A percentile compares a stretch with the other conserved stretches of the same genome.
Evolutionary conservation across 2,329 filamentous ascomycete genomes (phyloP).

Genomic region (Trichoderma sp.): DNA sequence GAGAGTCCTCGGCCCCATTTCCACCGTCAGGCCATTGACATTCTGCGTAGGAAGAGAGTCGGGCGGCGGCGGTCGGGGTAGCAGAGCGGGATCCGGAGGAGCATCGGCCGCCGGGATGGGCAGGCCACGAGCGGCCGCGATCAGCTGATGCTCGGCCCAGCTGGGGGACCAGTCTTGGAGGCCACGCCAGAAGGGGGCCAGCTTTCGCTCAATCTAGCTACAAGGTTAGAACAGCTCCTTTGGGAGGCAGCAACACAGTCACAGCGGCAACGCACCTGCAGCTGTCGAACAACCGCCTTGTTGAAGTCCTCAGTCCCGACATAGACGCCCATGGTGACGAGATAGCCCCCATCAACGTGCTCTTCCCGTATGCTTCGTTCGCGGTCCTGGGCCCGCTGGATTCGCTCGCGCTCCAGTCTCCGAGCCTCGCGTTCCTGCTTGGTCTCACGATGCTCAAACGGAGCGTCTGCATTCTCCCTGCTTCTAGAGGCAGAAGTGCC

Average conservation of each 20-base stretch:
- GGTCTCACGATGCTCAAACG: slow-evolving; percentile 75
- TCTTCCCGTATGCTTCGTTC: slow-evolving; percentile 90
- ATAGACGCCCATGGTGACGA: slow-evolving; percentile 94
- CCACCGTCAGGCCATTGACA: slow-evolving; percentile 74
- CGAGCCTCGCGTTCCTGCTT: slow-evolving; percentile 89
- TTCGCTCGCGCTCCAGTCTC: slow-evolving; percentile 78
- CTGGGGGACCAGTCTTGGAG: slow-evolving; percentile 83
- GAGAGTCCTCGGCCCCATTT: slow-evolving; percentile 74
- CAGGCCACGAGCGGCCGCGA: slow-evolving; percentile 83
- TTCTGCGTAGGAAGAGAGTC: slow-evolving; percentile 56
- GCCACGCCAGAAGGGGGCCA: slow-evolving; percentile 95
- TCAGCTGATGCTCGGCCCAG: slow-evolving; percentile 95
- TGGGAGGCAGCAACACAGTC: not conserved
- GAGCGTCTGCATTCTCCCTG: slow-evolving; percentile 46
- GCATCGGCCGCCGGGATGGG: slow-evolving; percentile 83
- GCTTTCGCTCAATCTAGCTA: slow-evolving; percentile 79
- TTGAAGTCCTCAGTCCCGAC: slow-evolving; percentile 91
- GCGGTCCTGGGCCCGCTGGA: slow-evolving; percentile 75
- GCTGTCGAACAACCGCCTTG: slow-evolving; percentile 81
- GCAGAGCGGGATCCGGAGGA: slow-evolving; percentile 69
- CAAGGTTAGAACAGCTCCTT: slow-evolving; percentile 28
- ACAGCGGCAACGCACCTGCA: slow-evolving; percentile 67
- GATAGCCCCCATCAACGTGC: slow-evolving; percentile 88
- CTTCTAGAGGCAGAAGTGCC: slow-evolving; percentile 45
- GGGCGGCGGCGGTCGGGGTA: slow-evolving; percentile 49